Percentiles rank a stretch among this genome's conserved stretches.
phyloP scores from a whole-genome alignment of 345 rosid genomes.

The Brassica cretica region DNA sequence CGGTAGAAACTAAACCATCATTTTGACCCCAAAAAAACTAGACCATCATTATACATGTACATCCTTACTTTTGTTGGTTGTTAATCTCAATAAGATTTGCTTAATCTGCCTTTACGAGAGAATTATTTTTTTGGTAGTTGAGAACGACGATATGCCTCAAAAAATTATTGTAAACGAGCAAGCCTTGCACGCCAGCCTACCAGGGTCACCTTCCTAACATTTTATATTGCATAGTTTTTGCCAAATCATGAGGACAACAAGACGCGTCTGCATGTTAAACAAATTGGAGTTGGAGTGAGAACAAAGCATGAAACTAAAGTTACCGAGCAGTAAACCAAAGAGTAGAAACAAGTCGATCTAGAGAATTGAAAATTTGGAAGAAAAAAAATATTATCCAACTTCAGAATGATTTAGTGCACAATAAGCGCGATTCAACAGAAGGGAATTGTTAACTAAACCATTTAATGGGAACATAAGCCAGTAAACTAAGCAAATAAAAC shows the following conservation, averaged over 20 bases:
- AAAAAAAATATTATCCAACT: conserved; percentile 6
- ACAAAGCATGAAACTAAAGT: not conserved
- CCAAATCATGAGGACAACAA: conserved; percentile 1
- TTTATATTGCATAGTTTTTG: conserved; percentile 16
- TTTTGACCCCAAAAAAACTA: not conserved
- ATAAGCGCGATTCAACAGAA: not conserved
- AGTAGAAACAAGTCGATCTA: not conserved
- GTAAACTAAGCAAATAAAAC: not conserved
- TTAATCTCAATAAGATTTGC: not conserved
- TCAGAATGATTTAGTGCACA: conserved; percentile 15
- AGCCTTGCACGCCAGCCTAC: conserved; percentile 17
- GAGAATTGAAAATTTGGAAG: not conserved
- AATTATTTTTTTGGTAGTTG: not conserved
- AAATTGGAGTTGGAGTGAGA: not conserved
- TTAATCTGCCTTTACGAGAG: not conserved
- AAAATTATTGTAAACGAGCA: conserved; percentile 7
- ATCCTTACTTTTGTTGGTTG: conserved; percentile 1
- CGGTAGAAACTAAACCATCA: too few species aligned
- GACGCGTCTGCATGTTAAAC: conserved; percentile 10
- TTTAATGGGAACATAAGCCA: not conserved
- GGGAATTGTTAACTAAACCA: not conserved
- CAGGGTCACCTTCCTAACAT: conserved; percentile 7
- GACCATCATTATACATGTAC: not conserved
- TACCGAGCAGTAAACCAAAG: not conserved
- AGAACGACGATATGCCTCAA: not conserved